Percentiles rank a stretch among this genome's conserved stretches.
phyloP scores from a whole-genome alignment of 176 grass and related monocot genomes.

The Avena atlantica region DNA sequence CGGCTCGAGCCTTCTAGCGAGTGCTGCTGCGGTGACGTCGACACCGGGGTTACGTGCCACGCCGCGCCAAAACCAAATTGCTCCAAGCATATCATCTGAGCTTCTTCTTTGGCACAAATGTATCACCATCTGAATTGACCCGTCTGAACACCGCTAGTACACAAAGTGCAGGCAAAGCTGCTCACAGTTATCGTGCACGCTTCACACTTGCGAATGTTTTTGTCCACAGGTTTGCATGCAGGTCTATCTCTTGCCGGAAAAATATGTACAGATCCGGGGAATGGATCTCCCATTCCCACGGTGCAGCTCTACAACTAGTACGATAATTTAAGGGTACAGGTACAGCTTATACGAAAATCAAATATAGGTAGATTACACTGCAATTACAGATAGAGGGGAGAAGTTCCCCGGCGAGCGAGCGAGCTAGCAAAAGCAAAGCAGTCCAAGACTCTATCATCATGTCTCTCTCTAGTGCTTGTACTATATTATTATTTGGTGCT shows the following conservation, averaged over 20 bases:
- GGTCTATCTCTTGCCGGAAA: too few relatives aligned
- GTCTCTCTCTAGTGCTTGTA: conserved; percentile 15
- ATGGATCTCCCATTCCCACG: conserved; percentile 26
- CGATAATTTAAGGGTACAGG: neutral
- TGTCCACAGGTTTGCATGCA: neutral
- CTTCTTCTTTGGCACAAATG: neutral
- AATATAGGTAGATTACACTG: conserved; percentile 32
- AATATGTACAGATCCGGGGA: neutral
- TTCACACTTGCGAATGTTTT: neutral
- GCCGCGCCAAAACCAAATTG: neutral
- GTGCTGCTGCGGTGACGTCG: neutral
- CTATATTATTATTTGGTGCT: conserved; percentile 19
- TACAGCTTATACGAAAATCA: neutral
- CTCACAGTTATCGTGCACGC: neutral
- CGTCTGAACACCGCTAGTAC: neutral
- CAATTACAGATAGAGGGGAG: neutral
- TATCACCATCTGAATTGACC: neutral
- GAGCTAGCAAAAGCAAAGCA: conserved; percentile 22
- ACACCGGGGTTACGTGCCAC: neutral
- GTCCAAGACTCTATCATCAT: neutral
- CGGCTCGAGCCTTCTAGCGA: conserved; percentile 1
- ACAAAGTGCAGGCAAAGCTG: neutral
- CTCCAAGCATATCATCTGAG: neutral
- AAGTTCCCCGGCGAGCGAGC: neutral
- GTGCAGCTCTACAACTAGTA: neutral